Percentiles rank a stretch among this genome's conserved stretches.
Evolutionary conservation across 2,329 filamentous ascomycete species (phyloP).

Genomic region (Aphanocladium album): DNA sequence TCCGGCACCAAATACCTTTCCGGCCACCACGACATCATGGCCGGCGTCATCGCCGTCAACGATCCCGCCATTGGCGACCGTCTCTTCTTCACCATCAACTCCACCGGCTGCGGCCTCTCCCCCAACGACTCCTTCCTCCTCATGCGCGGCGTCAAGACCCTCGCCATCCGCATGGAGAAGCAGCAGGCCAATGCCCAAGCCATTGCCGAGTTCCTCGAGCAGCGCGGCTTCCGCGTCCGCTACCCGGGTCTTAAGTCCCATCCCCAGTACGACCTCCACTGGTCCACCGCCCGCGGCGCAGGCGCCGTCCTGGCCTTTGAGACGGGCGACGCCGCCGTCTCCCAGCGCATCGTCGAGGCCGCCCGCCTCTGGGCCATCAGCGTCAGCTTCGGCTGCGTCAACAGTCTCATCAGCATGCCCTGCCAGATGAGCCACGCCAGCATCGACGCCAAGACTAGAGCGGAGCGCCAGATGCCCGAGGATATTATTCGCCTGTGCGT

Average conservation of each 20-base stretch:
- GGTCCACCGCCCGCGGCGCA: conserved; percentile 89
- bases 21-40: conserved; percentile 98
- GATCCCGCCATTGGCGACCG: conserved; percentile 75
- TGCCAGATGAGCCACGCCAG: conserved; percentile 99
- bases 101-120: conserved; percentile 86
- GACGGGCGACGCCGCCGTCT: conserved; percentile 78
- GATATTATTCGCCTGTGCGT: conserved; percentile 95
- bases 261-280: conserved; percentile 93
- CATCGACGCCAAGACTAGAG: conserved; percentile 90
- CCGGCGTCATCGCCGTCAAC: conserved; percentile 90
- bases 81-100: conserved; percentile 95
- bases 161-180: conserved; percentile 97
- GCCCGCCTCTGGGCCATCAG: conserved; percentile 91
- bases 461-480: conserved; percentile 88
- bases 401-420: conserved; percentile 98
- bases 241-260: conserved; percentile 93
- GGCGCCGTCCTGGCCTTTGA: conserved; percentile 95
- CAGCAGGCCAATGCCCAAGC: conserved; percentile 88
- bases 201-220: conserved; percentile 89
- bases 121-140: conserved; percentile 96
- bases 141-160: conserved; percentile 91
- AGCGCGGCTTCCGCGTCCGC: conserved; percentile 86
- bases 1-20: conserved; percentile 97
- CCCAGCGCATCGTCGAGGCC: conserved; percentile 90
- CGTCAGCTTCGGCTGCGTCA: conserved; percentile 96